Evolutionary conservation across 176 grass and related monocot species (phyloP), one percentile per base, ranked within the genome.

Genomic region (Carex kokanica): DNA sequence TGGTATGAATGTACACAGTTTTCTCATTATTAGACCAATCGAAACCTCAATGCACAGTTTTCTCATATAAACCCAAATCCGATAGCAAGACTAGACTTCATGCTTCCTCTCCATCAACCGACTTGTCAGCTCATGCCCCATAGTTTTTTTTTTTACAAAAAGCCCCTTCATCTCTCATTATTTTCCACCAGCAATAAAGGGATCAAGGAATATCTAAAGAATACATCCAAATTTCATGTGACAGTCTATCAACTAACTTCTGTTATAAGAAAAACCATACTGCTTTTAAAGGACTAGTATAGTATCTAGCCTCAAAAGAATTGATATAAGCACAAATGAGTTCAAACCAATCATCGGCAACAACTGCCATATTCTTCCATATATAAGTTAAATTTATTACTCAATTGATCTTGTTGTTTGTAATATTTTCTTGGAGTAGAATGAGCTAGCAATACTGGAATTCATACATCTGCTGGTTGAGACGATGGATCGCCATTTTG

Each of bases 401-500:
- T 2, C 27, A 16, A 58, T 80, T 17, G 7, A 79, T 24, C n/a
- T 89, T 82, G 49, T 31, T 14, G 25, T 88, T 23, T 0, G 17
- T 21, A 1, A 6, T 51, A 21, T 34, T 54, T 66, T 20, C 63
- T 79, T 80, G 88, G 85, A 62, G 12, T 84, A 99, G 93, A 99
- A 99, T 87, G 93, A 95, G 71, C 81, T 99, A 83, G 96, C 96
- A 74, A 95, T 90, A 78, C 88, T 99, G 2, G 96, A 99, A 73
- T 99, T 95, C 88, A 99, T 99, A 85, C 96, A 99, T 95, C 89
- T 99, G 12, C 85, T 99, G 6, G 96, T 95, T 59, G 93, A 99
- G 73, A 95, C 91, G 25, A 95, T 99, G 91, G 96, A 99, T 60
- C 86, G 93, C 23, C 93, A 99, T 89, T 99, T 99, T 24, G 93